Percentiles rank a stretch among this genome's conserved stretches.
phyloP scores from a whole-genome alignment of 2,329 filamentous ascomycete genomes.

The Blastomyces percursus region DNA sequence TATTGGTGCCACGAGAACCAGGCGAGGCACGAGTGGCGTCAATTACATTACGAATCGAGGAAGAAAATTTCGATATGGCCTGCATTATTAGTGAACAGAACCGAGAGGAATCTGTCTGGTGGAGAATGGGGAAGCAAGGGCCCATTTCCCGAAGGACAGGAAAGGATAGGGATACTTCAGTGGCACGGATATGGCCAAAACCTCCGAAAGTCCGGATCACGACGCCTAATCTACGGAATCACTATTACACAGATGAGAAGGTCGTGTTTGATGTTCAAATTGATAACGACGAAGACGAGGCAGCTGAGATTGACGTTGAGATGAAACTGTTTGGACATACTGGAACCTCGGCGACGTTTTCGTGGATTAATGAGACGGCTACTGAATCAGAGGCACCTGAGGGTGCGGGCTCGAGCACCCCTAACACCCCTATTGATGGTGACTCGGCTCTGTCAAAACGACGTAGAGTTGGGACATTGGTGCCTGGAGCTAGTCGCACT shows the following conservation, averaged over 20 bases:
- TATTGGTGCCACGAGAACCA: constrained; percentile 65
- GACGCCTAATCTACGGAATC: constrained; percentile 49
- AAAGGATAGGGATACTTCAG: constrained; percentile 39
- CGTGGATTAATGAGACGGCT: constrained; percentile 36
- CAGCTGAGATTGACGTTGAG: constrained; percentile 60
- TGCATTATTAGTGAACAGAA: constrained; percentile 46
- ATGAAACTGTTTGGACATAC: constrained; percentile 53
- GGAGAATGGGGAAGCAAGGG: constrained; percentile 29
- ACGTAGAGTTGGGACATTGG: constrained; percentile 26
- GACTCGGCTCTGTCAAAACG: constrained; percentile 16
- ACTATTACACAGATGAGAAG: constrained; percentile 77
- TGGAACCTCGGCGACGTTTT: constrained; percentile 35
- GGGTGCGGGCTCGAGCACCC: constrained; percentile 14
- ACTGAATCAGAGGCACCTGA: constrained; percentile 12
- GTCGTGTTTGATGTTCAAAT: constrained; percentile 60
- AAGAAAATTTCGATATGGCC: constrained; percentile 55
- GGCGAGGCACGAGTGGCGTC: constrained; percentile 61
- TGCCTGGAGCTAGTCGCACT: constrained; percentile 22
- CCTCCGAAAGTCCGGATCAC: constrained; percentile 82
- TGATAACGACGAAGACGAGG: constrained; percentile 71
- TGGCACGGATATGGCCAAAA: constrained; percentile 67
- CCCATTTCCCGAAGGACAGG: constrained; percentile 31
- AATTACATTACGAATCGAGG: constrained; percentile 52
- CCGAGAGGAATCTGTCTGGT: constrained; percentile 31
- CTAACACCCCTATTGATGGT: constrained; percentile 19